A percentile compares a stretch with the other conserved stretches of the same genome.
Evolutionary conservation across 2,329 filamentous ascomycete genomes (phyloP).

Genomic region (Albophoma yamanashiensis): DNA sequence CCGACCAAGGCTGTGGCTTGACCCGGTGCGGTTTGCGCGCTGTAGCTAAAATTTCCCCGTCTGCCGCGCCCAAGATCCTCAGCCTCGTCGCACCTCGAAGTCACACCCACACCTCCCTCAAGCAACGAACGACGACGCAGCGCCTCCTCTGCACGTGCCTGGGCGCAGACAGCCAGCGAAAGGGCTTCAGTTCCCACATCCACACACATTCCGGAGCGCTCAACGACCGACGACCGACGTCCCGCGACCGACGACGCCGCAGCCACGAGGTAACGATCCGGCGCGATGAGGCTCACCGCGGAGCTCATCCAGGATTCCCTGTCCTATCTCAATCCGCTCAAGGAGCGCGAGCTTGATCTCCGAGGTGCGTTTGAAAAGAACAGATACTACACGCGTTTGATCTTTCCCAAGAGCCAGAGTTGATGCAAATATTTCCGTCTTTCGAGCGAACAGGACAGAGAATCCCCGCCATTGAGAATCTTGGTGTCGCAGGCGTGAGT

Average conservation of each 20-base stretch:
- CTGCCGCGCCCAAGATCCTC: constrained; percentile 16
- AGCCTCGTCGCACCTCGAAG: constrained; percentile 15
- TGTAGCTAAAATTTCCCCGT: constrained; percentile 18
- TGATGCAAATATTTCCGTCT: constrained; percentile 55
- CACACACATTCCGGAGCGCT: not conserved
- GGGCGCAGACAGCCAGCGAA: not conserved
- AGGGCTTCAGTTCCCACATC: not conserved
- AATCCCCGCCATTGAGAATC: constrained; percentile 94
- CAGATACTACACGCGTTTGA: constrained; percentile 75
- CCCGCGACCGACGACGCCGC: not conserved
- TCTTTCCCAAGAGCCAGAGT: constrained; percentile 46
- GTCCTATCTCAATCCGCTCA: constrained; percentile 96
- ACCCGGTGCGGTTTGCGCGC: not conserved
- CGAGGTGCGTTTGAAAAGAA: constrained; percentile 95
- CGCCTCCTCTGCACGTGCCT: not conserved
- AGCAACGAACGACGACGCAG: not conserved
- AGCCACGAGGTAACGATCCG: not conserved
- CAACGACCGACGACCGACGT: not conserved
- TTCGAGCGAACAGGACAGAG: constrained; percentile 71
- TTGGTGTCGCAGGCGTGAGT: constrained; percentile 86
- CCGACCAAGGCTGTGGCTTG: not conserved
- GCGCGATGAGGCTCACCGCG: constrained; percentile 81
- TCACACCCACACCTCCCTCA: not conserved
- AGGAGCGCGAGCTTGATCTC: constrained; percentile 97
- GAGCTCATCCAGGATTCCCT: constrained; percentile 91